Conservation (phyloP, 1,284 basidiomycete genomes). For the Apiotrichum sp. region DNA sequence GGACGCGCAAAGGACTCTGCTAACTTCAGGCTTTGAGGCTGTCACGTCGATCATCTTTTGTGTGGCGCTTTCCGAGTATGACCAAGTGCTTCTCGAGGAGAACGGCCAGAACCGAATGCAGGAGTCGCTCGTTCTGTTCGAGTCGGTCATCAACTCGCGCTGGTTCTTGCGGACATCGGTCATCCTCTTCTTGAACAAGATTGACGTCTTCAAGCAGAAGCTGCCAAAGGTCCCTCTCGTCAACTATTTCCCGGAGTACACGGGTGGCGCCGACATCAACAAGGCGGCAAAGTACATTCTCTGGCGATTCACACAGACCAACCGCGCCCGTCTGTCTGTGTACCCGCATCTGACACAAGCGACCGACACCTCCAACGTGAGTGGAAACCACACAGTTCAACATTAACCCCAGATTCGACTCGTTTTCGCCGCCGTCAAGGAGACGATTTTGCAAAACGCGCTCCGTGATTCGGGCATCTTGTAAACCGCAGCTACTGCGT, state of each 20-base stretch:
- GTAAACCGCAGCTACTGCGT: constrained; percentile 14
- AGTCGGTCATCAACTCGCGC: constrained; percentile 92
- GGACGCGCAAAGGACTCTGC: not conserved
- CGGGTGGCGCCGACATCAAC: constrained; percentile 79
- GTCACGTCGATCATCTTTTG: constrained; percentile 95
- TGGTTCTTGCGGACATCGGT: constrained; percentile 94
- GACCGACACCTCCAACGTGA: constrained; percentile 59
- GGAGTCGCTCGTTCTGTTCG: constrained; percentile 87
- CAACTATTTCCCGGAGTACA: constrained; percentile 90
- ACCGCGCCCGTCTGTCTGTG: constrained; percentile 76
- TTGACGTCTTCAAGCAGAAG: constrained; percentile 91
- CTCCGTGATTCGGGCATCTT: constrained; percentile 46
- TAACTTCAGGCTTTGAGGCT: constrained; percentile 62
- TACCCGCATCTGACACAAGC: constrained; percentile 75
- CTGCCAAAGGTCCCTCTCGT: constrained; percentile 80
- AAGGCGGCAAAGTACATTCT: constrained; percentile 97
- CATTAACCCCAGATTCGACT: constrained; percentile 57
- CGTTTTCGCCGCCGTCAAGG: constrained; percentile 94
- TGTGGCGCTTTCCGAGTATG: constrained; percentile 88
- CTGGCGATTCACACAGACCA: constrained; percentile 95
- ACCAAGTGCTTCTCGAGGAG: constrained; percentile 78
- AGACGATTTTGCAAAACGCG: constrained; percentile 77
- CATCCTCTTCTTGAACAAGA: constrained; percentile 92
- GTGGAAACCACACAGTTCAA: constrained; percentile 36
- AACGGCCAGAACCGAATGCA: constrained; percentile 81